Evolutionary conservation across 202 grass and related monocot genomes (phyloP).

Genomic region (Carex sylvatica): DNA sequence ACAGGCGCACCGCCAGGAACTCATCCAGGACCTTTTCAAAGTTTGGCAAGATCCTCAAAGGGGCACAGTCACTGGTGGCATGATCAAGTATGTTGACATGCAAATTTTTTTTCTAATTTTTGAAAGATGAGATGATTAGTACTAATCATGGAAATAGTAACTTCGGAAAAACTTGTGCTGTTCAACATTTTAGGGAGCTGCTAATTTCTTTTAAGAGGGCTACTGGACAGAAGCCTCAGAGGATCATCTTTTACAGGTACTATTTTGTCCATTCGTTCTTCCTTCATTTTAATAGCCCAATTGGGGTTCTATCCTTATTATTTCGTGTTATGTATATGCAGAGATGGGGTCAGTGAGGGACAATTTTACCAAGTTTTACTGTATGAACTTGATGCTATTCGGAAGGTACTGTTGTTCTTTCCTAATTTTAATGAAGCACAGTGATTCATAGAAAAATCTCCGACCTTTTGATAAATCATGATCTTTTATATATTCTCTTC

Average conservation of each 20-base stretch:
- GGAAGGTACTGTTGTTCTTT: constrained; percentile 57
- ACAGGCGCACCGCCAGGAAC: constrained; percentile 90
- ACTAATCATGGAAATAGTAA: constrained; percentile 21
- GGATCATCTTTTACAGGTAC: constrained; percentile 90
- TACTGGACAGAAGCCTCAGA: constrained; percentile 90
- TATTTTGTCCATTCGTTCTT: not conserved
- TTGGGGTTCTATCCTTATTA: not conserved
- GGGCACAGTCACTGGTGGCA: constrained; percentile 77
- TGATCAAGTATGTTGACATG: constrained; percentile 75
- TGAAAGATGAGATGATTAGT: constrained; percentile 11
- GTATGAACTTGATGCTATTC: constrained; percentile 93
- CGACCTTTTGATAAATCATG: not conserved
- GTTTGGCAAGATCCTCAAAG: constrained; percentile 85
- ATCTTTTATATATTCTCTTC: not conserved
- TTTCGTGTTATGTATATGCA: constrained; percentile 39
- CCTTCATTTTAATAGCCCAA: not conserved
- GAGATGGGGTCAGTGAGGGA: constrained; percentile 93
- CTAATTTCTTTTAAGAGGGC: constrained; percentile 90
- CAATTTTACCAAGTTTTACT: constrained; percentile 96
- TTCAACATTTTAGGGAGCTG: constrained; percentile 62
- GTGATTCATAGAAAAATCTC: not conserved
- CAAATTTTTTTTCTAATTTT: not conserved
- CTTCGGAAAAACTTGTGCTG: not conserved
- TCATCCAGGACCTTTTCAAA: constrained; percentile 97
- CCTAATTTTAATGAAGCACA: not conserved